Base-by-base conservation (phyloP, 345 rosid genomes). In the Populus pruinosa region DNA sequence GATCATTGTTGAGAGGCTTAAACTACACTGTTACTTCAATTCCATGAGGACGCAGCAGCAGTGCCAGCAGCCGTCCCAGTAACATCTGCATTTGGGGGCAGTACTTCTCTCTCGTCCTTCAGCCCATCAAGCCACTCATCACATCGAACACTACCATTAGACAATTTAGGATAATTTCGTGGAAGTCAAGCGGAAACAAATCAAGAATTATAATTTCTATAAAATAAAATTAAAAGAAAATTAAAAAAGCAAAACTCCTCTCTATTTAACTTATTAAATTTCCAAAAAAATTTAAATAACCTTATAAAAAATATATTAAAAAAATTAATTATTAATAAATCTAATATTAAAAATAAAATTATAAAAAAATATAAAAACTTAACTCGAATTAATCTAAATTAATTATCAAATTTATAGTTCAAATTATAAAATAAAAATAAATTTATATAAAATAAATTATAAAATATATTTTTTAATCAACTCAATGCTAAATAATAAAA, bases 1-100 rank as follows among this genome's bases (percentile, higher is more conserved):
- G 86, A 81, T 90, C 97, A 55, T 82, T 90, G 80, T 93, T 89
- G n/a, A 86, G 77, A 74, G 99, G 99, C 89, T 92, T 95, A 83
- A 95, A 93, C 79, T 95, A 96, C 2, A 87, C 88, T 0, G 97
- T 94, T 73, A 91, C 85, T 82, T 89, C 91, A 80, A 95, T 90
- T n/a, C 98, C 99, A 87, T 95, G 99, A 81, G 93, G 78, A 70
- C 27, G 88, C 81, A 43, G 84, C 78, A 65, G 87, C 78, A 43
- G 92, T 65, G 36, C 82, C 81, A 62, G 85, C 44, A 29, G 88
- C 85, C 55, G 87, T 64, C 18, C 65, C 70, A 29, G 76, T 55
- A 78, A 76, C 85, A 43, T 85, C 91, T 21, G 90, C 74, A 80
- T 78, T 89, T 77, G 93, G 88, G 70, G 93, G 90, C 76, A 89